Percentiles rank a stretch among this genome's conserved stretches.
Conservation (phyloP, 208 protist genomes). For the Leptomonas seymouri region DNA sequence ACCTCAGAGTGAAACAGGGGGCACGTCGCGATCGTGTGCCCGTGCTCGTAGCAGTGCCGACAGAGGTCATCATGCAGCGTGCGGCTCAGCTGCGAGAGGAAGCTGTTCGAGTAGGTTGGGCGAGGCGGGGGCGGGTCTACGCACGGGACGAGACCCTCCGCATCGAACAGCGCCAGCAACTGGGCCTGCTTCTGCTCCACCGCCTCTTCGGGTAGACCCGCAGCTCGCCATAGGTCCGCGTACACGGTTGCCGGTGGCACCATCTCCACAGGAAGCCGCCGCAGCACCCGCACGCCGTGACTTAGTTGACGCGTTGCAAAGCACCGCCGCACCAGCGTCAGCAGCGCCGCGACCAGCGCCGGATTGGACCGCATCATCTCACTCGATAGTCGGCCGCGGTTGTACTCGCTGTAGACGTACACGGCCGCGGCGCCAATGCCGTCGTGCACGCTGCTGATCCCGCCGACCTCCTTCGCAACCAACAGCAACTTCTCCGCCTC, state of each 20-base stretch:
- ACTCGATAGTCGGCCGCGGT: conserved; percentile 50
- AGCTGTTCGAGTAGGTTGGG: conserved; percentile 53
- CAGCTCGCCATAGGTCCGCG: conserved; percentile 64
- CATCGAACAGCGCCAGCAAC: conserved; percentile 60
- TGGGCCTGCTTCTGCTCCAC: conserved; percentile 44
- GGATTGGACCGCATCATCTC: conserved; percentile 59
- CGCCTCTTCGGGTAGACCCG: conserved; percentile 50
- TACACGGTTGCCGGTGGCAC: conserved; percentile 47
- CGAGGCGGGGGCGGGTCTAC: conserved; percentile 51
- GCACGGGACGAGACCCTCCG: conserved; percentile 54
- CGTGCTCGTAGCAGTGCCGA: conserved; percentile 77
- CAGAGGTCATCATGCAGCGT: conserved; percentile 79
- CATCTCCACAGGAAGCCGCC: conserved; percentile 70
- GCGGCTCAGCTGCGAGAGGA: conserved; percentile 54
- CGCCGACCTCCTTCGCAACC: conserved; percentile 58
- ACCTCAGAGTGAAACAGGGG: conserved; percentile 81
- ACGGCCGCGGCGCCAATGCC: conserved; percentile 68
- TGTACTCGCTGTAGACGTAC: conserved; percentile 83
- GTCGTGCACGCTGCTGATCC: conserved; percentile 47
- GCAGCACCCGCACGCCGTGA: conserved; percentile 69
- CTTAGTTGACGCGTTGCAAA: conserved; percentile 52
- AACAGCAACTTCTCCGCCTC: conserved; percentile 44
- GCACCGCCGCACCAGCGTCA: conserved; percentile 44
- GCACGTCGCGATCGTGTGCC: conserved; percentile 73
- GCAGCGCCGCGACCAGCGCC: conserved; percentile 39